phyloP scores from a whole-genome alignment of 441 rosid species.

The Croton laevigatus region DNA sequence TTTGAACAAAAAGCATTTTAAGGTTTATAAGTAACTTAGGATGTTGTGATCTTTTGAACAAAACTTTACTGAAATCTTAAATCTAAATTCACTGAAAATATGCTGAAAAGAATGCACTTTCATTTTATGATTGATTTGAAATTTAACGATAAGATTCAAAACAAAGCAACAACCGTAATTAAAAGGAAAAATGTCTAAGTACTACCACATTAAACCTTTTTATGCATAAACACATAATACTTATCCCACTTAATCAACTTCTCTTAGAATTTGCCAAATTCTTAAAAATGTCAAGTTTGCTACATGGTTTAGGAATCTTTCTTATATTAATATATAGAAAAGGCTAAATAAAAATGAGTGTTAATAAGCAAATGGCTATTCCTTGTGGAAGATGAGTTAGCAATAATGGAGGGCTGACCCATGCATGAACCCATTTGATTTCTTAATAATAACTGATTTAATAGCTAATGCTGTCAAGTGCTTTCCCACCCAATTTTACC shows the following conservation, averaged over 20 bases:
- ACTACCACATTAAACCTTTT: too few species aligned
- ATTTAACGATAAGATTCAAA: too few species aligned
- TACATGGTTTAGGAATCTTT: too few species aligned
- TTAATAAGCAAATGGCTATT: constrained; percentile 1
- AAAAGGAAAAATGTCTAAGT: too few species aligned
- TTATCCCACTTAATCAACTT: too few species aligned
- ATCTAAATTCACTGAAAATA: not conserved
- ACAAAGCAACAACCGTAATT: too few species aligned
- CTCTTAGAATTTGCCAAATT: not conserved
- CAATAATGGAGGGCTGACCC: not conserved
- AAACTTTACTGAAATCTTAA: not conserved
- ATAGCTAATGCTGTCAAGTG: constrained; percentile 10
- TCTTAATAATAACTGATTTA: not conserved
- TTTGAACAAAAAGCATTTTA: too few species aligned
- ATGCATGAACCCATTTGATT: not conserved
- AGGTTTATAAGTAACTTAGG: not conserved
- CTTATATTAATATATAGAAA: not conserved
- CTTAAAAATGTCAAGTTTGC: too few species aligned
- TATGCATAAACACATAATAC: too few species aligned
- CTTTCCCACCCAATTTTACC: constrained; percentile 19
- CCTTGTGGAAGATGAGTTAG: constrained; percentile 43
- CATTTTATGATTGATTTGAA: too few species aligned
- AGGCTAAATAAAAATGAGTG: not conserved
- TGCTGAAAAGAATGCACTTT: too few species aligned
- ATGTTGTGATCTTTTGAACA: not conserved